Conservation (phyloP, 2,329 filamentous ascomycete species). For the Helotiales sp. region DNA sequence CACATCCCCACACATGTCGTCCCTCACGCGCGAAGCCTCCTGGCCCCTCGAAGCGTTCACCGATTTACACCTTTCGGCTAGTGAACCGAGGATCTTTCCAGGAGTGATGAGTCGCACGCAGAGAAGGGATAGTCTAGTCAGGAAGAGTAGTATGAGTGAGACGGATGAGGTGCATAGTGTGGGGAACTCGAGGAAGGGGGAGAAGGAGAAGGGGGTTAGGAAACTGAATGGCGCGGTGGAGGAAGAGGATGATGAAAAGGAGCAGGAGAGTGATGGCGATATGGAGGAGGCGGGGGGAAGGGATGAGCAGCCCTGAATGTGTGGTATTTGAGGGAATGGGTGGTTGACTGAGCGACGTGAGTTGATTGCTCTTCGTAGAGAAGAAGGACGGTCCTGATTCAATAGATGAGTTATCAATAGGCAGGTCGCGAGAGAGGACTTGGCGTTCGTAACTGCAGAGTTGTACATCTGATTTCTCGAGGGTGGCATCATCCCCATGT, state of each 20-base stretch:
- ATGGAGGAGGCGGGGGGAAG: slow-evolving; percentile 18
- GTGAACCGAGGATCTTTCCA: slow-evolving; percentile 73
- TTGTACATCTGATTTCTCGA: not conserved
- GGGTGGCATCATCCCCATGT: not conserved
- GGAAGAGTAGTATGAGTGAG: slow-evolving; percentile 39
- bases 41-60: slow-evolving; percentile 48
- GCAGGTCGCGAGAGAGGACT: not conserved
- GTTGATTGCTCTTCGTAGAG: too few species aligned
- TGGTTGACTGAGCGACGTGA: too few species aligned
- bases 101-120: slow-evolving; percentile 61
- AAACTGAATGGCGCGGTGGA: slow-evolving; percentile 12
- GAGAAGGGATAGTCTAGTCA: slow-evolving; percentile 34
- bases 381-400: not conserved
- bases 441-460: not conserved
- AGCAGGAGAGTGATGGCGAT: slow-evolving; percentile 25
- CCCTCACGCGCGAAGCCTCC: slow-evolving; percentile 43
- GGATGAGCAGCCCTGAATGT: not conserved
- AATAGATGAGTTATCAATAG: not conserved
- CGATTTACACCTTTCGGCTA: slow-evolving; percentile 57
- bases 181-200: slow-evolving; percentile 11
- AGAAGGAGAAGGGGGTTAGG: slow-evolving; percentile 15
- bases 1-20: slow-evolving; percentile 29
- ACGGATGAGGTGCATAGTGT: slow-evolving; percentile 29
- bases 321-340: too few species aligned
- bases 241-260: slow-evolving; percentile 24